phyloP scores from a whole-genome alignment of 2,329 filamentous ascomycete genomes.

The Fusarium agapanthi region DNA sequence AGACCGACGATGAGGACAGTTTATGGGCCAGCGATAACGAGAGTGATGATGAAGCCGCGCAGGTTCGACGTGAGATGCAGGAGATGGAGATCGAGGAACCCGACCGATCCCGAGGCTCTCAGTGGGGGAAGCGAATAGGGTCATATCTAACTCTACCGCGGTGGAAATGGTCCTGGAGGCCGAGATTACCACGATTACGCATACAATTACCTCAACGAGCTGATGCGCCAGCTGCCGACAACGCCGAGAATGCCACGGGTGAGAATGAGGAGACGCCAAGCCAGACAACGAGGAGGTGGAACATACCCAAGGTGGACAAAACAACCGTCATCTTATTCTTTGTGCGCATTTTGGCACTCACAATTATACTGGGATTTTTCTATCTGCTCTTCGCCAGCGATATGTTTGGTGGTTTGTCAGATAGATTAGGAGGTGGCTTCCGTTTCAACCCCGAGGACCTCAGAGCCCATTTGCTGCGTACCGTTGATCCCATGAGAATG shows the following conservation, averaged over 20 bases:
- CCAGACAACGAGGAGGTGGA: conserved; percentile 35
- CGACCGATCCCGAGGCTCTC: conserved; percentile 52
- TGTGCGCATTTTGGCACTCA: conserved; percentile 76
- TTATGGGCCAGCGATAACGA: conserved; percentile 60
- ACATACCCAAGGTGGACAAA: conserved; percentile 52
- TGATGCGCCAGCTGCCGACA: conserved; percentile 38
- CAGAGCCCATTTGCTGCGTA: conserved; percentile 75
- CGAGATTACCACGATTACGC: conserved; percentile 60
- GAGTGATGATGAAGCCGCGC: conserved; percentile 64
- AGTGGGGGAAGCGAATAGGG: conserved; percentile 65
- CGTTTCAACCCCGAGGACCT: conserved; percentile 84
- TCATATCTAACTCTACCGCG: conserved; percentile 61
- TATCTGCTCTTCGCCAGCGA: conserved; percentile 90
- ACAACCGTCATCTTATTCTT: conserved; percentile 67
- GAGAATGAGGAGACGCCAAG: conserved; percentile 42
- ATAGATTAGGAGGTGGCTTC: conserved; percentile 71
- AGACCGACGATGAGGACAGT: conserved; percentile 74
- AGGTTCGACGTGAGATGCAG: conserved; percentile 82
- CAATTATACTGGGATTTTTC: conserved; percentile 78
- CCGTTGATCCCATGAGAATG: conserved; percentile 75
- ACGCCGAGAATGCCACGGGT: conserved; percentile 37
- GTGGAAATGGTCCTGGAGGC: conserved; percentile 66
- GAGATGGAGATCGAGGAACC: conserved; percentile 88
- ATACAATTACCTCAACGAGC: conserved; percentile 57
- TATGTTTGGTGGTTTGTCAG: conserved; percentile 73